These are phyloP conservation scores for Thielaviopsis punctulata DNA, from an alignment of 2,329 filamentous ascomycete species.

Conservation along the genomic window DNA sequence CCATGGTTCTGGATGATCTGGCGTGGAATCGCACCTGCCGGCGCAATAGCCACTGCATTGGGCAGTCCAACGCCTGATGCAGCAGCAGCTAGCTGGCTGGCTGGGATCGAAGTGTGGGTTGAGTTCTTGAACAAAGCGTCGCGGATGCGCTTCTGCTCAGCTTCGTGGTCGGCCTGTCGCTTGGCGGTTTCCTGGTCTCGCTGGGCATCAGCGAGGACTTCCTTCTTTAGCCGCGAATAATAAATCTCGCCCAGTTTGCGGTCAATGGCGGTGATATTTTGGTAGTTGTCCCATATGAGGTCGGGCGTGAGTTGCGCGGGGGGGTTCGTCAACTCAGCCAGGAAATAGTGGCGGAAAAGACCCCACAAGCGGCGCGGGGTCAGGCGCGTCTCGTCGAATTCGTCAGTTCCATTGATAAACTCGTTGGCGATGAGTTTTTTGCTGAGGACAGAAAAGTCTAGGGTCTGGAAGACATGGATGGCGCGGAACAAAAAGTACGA, in stretches of 20 bases:
- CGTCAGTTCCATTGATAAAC: constrained; percentile 50
- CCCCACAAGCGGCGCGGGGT: constrained; percentile 62
- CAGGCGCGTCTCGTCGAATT: constrained; percentile 58
- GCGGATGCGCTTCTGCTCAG: constrained; percentile 7
- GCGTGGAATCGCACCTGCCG: neutral
- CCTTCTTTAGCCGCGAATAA: constrained; percentile 10
- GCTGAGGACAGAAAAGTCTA: constrained; percentile 56
- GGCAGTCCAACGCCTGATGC: constrained; percentile 5
- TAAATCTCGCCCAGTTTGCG: constrained; percentile 9
- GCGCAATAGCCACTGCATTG: constrained; percentile 7
- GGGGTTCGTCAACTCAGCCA: constrained; percentile 41
- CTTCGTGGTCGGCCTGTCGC: constrained; percentile 4
- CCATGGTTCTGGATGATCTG: neutral
- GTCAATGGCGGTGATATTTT: constrained; percentile 10
- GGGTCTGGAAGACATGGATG: constrained; percentile 48
- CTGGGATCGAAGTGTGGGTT: neutral
- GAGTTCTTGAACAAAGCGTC: constrained; percentile 5
- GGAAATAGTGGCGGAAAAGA: constrained; percentile 59
- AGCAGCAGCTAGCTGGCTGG: constrained; percentile 4
- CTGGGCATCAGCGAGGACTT: constrained; percentile 9
- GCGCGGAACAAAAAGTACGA: constrained; percentile 72
- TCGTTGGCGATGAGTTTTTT: constrained; percentile 56
- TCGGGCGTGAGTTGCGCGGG: constrained; percentile 7
- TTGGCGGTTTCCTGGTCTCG: constrained; percentile 5
- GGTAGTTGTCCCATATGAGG: constrained; percentile 5